Base-by-base conservation (phyloP, 306 rosid genomes). In the Delonix regia region DNA sequence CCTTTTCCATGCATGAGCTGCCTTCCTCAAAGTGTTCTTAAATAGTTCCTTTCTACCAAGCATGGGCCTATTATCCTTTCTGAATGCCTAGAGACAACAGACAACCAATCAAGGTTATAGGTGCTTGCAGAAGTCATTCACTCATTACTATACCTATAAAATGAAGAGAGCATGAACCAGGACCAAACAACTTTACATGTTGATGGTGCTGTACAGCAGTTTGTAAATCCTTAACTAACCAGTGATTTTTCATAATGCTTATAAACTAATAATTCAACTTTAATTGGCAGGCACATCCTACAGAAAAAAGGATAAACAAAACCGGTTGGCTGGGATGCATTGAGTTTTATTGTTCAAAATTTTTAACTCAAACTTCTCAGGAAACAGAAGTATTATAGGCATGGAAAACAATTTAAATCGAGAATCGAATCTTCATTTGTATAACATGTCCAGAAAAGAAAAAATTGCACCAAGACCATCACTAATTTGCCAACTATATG, bases 1-100 rank as follows among this genome's bases (percentile, higher is more conserved):
- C 82, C 87, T 76, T 81, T 93, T 95, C 98, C 98, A 95, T 2
- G 92, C 99, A 83, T 91, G 45, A 75, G 96, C 94, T 5, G 91
- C 76, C 84, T 95, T 95, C 68, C 90, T 89, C 86, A 95, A 84
- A 3, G 98, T 93, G 84, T 88, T 86, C 83, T 88, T 93, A 78
- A 95, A 95, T 78, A 95, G 81, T 68, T 87, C 98, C 87, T 92
- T 95, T 80, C 99, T 89, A 52, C 69, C 72, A 36, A 91, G 89
- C 81, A 27, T 63, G 30, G 85, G 48, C 78, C 97, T 89, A 65
- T 84, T 59, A 55, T 95, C 99, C 94, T 95, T 95, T 38, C 83
- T 82, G 81, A 95, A 95, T n/a, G 25, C 92, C 99, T 95, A 39
- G 57, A 78, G 78, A 68, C 8, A 25, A 73, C 44, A 42, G 55